Conservation (phyloP, 169 alveolate species). For the Sarcocystis neurona region DNA sequence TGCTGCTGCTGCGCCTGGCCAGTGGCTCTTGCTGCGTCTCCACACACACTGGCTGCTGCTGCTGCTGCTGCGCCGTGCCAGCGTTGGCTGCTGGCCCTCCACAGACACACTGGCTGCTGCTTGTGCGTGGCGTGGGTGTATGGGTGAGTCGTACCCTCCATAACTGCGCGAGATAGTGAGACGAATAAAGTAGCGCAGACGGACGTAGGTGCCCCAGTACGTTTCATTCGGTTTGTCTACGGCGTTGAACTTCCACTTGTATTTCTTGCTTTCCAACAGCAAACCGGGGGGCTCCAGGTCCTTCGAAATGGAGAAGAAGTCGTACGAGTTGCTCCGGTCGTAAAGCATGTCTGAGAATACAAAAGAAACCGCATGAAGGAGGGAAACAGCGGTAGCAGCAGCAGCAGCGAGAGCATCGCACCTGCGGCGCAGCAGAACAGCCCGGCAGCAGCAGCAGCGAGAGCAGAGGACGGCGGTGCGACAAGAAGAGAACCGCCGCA, state of each 20-base stretch:
- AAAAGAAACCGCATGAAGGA: too few species aligned
- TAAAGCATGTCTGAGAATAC: constrained; percentile 87
- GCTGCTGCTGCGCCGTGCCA: too few species aligned
- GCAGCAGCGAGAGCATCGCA: neutral
- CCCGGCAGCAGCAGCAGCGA: neutral
- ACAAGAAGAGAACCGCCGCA: neutral
- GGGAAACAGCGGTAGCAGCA: neutral
- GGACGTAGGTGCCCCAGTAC: constrained; percentile 94
- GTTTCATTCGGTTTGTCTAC: constrained; percentile 98
- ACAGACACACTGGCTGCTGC: neutral
- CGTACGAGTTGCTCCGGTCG: constrained; percentile 90
- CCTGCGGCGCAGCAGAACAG: neutral
- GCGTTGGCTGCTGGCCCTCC: neutral
- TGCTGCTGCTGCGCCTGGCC: too few species aligned
- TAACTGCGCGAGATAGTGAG: constrained; percentile 91
- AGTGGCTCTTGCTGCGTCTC: too few species aligned
- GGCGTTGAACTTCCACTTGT: constrained; percentile 91
- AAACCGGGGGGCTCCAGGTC: constrained; percentile 98
- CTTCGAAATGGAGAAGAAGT: constrained; percentile 93
- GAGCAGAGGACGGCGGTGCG: neutral
- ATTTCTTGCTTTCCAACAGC: constrained; percentile 87
- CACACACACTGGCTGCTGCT: too few species aligned
- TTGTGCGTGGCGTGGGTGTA: neutral
- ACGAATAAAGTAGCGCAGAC: constrained; percentile 89
- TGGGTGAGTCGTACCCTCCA: constrained; percentile 7